phyloP scores from a whole-genome alignment of 306 rosid genomes.

The Lagenaria siceraria region DNA sequence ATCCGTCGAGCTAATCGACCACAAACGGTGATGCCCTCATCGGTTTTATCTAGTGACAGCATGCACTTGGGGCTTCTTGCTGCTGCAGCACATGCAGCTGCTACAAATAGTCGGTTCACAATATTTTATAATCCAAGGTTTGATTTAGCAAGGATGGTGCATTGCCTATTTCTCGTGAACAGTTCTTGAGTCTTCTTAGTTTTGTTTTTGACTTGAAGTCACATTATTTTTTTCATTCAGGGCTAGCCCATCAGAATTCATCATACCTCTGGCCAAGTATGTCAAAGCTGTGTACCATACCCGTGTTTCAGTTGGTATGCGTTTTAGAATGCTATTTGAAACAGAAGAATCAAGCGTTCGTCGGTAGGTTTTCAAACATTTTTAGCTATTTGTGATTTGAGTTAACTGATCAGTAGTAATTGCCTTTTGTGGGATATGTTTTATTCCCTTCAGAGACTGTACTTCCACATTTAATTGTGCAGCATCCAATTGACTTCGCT shows the following conservation, averaged over 20 bases:
- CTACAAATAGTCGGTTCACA: conserved; percentile 91
- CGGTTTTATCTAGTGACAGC: conserved; percentile 95
- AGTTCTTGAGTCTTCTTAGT: neutral
- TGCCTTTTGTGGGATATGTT: neutral
- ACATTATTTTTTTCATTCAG: conserved; percentile 24
- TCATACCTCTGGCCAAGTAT: conserved; percentile 77
- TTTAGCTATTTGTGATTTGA: neutral
- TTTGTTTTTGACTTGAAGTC: neutral
- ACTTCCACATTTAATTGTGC: neutral
- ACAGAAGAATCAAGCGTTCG: conserved; percentile 98
- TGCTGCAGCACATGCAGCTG: conserved; percentile 99
- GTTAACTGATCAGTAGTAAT: neutral
- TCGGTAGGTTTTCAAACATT: conserved; percentile 37
- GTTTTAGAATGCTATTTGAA: conserved; percentile 95
- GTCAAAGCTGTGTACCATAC: conserved; percentile 94
- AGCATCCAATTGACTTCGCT: neutral
- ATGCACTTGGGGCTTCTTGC: conserved; percentile 99
- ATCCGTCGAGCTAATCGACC: conserved; percentile 86
- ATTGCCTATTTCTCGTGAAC: neutral
- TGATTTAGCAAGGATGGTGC: neutral
- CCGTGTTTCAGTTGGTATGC: conserved; percentile 96
- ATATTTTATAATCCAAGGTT: conserved; percentile 97
- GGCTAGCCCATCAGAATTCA: conserved; percentile 94
- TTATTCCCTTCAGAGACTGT: neutral
- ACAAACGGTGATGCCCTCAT: conserved; percentile 96